These are phyloP conservation scores for Rhododendron henanense DNA, from an alignment of 148 eudicot genomes.

Conservation along the genomic window DNA sequence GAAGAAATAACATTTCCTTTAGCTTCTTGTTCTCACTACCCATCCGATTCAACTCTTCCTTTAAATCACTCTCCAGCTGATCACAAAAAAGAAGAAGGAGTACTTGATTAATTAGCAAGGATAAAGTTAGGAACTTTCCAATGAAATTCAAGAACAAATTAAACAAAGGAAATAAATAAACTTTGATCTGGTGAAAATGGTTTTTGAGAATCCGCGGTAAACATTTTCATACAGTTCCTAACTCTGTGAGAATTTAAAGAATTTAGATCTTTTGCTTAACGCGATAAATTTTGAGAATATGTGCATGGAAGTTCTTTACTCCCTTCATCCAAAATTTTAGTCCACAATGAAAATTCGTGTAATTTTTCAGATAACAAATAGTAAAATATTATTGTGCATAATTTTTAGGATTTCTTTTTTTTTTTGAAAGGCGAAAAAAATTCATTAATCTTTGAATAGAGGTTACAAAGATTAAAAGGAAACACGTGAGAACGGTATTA, in stretches of 20 bases:
- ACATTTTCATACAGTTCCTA: neutral
- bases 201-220: neutral
- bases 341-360: too few relatives aligned
- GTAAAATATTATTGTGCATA: neutral
- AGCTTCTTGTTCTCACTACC: constrained; percentile 32
- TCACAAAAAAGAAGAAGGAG: neutral
- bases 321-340: too few relatives aligned
- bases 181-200: neutral
- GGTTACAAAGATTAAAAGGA: too few relatives aligned
- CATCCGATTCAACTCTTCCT: constrained; percentile 24
- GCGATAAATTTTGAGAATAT: too few relatives aligned
- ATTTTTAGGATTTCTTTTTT: too few relatives aligned
- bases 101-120: neutral
- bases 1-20: constrained; percentile 22
- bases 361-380: neutral
- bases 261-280: too few relatives aligned
- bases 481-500: too few relatives aligned
- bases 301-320: too few relatives aligned
- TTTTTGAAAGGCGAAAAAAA: too few relatives aligned
- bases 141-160: neutral
- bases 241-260: too few relatives aligned
- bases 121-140: neutral
- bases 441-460: too few relatives aligned
- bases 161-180: neutral
- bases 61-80: constrained; percentile 9